A percentile compares a stretch with the other conserved stretches of the same genome.
These are phyloP conservation scores for Trifolium pratense DNA, from an alignment of 306 rosid species.

Conservation along the genomic window DNA sequence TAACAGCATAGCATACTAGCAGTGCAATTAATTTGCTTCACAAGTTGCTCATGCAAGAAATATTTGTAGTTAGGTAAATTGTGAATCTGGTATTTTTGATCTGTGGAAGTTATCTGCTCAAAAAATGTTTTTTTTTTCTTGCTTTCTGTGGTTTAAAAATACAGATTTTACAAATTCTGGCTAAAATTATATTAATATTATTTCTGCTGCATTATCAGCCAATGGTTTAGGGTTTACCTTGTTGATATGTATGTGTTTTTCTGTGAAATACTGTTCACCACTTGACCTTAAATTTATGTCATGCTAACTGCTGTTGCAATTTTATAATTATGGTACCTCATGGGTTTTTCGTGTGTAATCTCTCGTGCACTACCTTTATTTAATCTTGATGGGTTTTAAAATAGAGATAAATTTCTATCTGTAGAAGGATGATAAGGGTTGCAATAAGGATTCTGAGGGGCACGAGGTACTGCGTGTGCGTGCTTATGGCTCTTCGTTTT, in stretches of 20 bases:
- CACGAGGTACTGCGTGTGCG: conserved; percentile 83
- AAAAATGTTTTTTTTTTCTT: conserved; percentile 7
- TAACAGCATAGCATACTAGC: conserved; percentile 1
- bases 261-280: conserved; percentile 2
- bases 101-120: conserved; percentile 9
- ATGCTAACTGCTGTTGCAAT: conserved; percentile 16
- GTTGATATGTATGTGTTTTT: conserved; percentile 10
- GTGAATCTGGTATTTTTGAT: neutral
- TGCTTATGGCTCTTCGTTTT: conserved; percentile 87
- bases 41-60: conserved; percentile 1
- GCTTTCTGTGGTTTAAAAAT: neutral
- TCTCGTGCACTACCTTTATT: conserved; percentile 28
- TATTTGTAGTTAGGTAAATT: conserved; percentile 32
- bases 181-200: conserved; percentile 3
- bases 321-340: conserved; percentile 17
- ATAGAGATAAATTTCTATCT: conserved; percentile 42
- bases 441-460: conserved; percentile 66
- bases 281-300: neutral
- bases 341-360: conserved; percentile 16
- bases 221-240: conserved; percentile 12
- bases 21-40: conserved; percentile 2
- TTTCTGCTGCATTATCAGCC: conserved; percentile 31
- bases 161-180: conserved; percentile 6
- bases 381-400: conserved; percentile 35
- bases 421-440: conserved; percentile 66